Evolutionary conservation across 257 asterid species (phyloP), one percentile per base, ranked within the genome.

Genomic region (Ocimum tenuiflorum): DNA sequence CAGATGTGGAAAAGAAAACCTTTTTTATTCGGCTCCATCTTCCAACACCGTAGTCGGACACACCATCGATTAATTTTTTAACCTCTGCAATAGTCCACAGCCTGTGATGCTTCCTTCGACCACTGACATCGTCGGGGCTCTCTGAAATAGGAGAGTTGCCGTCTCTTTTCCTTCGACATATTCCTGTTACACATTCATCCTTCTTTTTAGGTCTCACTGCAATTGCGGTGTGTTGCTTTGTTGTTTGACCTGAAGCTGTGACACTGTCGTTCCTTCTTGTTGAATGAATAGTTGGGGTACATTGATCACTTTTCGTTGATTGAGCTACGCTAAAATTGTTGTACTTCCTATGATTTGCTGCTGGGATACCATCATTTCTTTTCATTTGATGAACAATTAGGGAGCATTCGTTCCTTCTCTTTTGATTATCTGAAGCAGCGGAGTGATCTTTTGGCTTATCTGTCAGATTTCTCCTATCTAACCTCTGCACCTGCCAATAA

Each of bases 21-120:
- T 79, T 86, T 79, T 94, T 94, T 65, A 94, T 90, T 27, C 86
- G 82, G 69, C 94, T 90, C 99, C 97, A 94, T 74, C 87, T 81
- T 66, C 99, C 99, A 64, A 94, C 97, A 18, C 97, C 97, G 63
- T 79, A 76, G 67, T 94, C 86, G 38, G 96, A 79, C 29, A 94
- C 99, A 6, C 96, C 99, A 57, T 94, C 99, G 11, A 90, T 81
- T 74, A 94, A 81, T 66, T 75, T 81, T 61, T 69, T 83, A 42
- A 94, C 96, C 78, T 94, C 99, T 29, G 95, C 73, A 55, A 86
- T 80, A 63, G 96, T 83, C 97, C 98, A 92, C 41, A 85, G 69
- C 24, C 85, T 78, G 60, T 94, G 99, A 75, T 90, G 95, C 75
- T 94, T 94, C 79, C 99, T 82, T 71, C 89, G 76, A 29, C 72